Evolutionary conservation across 2,329 filamentous ascomycete genomes (phyloP).

Genomic region (Ceratocystis harringtonii): DNA sequence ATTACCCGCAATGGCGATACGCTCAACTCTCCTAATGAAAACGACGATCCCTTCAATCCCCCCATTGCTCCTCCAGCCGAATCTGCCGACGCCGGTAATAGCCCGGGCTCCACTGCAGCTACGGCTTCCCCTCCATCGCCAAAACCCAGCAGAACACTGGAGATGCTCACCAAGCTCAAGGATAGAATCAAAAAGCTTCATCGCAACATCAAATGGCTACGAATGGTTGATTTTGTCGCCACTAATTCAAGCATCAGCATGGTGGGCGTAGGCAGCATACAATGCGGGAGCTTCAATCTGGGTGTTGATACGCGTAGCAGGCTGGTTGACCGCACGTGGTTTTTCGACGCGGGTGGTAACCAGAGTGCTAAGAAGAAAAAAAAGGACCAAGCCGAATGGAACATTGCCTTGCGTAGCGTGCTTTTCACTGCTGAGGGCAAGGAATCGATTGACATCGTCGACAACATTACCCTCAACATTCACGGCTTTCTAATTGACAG

Average conservation of each 20-base stretch:
- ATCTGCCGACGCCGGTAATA: constrained; percentile 10
- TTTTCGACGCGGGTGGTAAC: constrained; percentile 51
- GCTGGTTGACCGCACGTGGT: constrained; percentile 76
- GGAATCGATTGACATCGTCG: constrained; percentile 75
- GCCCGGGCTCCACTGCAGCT: constrained; percentile 16
- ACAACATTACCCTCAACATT: constrained; percentile 75
- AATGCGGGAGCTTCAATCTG: constrained; percentile 70
- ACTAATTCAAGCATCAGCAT: constrained; percentile 64
- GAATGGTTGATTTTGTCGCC: constrained; percentile 76
- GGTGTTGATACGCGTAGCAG: constrained; percentile 84
- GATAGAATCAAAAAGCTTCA: constrained; percentile 78
- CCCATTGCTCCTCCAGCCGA: constrained; percentile 15
- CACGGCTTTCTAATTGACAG: constrained; percentile 81
- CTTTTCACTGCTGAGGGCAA: constrained; percentile 74
- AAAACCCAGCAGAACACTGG: constrained; percentile 61
- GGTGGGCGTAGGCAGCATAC: constrained; percentile 66
- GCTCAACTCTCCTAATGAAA: constrained; percentile 18
- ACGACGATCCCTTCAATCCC: constrained; percentile 18
- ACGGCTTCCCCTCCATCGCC: constrained; percentile 19
- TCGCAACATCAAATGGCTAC: constrained; percentile 72
- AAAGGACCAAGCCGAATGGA: constrained; percentile 77
- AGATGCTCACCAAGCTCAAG: constrained; percentile 60
- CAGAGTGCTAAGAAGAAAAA: constrained; percentile 35
- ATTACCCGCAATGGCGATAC: constrained; percentile 21
- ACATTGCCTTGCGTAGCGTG: constrained; percentile 68